Evolutionary conservation across 2,329 filamentous ascomycete species (phyloP), one percentile per base, ranked within the genome.

Genomic region (Cordyceps pruinosa): DNA sequence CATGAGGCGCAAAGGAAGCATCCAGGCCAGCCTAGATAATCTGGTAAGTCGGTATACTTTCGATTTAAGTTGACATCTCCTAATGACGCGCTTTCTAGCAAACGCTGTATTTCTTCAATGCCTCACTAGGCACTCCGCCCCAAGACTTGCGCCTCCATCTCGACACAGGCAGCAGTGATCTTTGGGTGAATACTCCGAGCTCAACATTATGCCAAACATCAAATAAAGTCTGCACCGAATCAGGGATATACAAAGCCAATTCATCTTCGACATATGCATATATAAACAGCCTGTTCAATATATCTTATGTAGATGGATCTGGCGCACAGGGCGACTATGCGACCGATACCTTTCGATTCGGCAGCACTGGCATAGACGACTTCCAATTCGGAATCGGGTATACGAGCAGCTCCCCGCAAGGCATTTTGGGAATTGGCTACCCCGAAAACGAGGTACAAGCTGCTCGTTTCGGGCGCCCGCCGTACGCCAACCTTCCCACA

Each of bases 361-460:
- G 81, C 13, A 74, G 73, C 23, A 69, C 77, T 30, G 77, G 70
- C 1, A 63, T 91, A 32, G 61, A 75, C 4, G 70, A 74, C 57
- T 73, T 90, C 56, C 86, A 91, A 65, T 89, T 92, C 64, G 88
- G 88, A 59, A 77, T 92, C 60, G 88, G 88, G 42, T 90, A 91
- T 66, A 67, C 66, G 8, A 84, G 80, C 68, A 73, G 75, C 9
- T 80, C 81, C 7, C 60, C 72, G 54, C 82, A 95, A 69, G 89
- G 89, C 39, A 90, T 97, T 42, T 71, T 97, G 21, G 92, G 92
- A 19, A 87, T 97, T 60, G 92, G 92, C 7, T 97, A 96, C 69
- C 69, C 80, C 0, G 70, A 78, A 61, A 94, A 95, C 69, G 92
- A 97, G 72, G 89, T 88, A 13, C 83, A 87, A 63, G 83, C 88